These are phyloP conservation scores for Aspergillus spinulosporus DNA, from an alignment of 2,329 filamentous ascomycete species.

Conservation along the genomic window DNA sequence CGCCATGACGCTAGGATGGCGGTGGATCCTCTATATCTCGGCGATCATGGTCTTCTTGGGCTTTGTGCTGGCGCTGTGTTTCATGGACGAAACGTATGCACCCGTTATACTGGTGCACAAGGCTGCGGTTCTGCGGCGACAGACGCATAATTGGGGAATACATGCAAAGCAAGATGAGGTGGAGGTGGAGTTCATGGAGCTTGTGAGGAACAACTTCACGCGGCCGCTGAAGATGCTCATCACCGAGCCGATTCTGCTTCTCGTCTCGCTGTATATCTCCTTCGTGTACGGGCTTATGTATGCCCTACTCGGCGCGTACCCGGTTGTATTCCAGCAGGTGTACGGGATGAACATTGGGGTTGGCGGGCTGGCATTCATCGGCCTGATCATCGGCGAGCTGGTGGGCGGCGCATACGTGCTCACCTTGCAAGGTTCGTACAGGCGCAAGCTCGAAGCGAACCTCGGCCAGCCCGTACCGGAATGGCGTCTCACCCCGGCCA, in stretches of 20 bases:
- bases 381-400: slow-evolving; percentile 35
- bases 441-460: slow-evolving; percentile 33
- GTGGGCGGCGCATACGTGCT: slow-evolving; percentile 34
- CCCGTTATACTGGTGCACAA: slow-evolving; percentile 40
- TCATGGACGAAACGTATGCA: slow-evolving; percentile 58
- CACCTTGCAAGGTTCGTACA: slow-evolving; percentile 30
- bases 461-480: slow-evolving; percentile 34
- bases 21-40: slow-evolving; percentile 55
- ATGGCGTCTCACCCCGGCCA: slow-evolving; percentile 37
- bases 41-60: slow-evolving; percentile 55
- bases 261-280: slow-evolving; percentile 35
- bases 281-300: slow-evolving; percentile 39
- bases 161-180: slow-evolving; percentile 57
- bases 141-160: slow-evolving; percentile 62
- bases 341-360: slow-evolving; percentile 35
- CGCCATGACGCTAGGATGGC: slow-evolving; percentile 52
- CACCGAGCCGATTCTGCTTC: slow-evolving; percentile 43
- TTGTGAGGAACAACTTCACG: slow-evolving; percentile 52
- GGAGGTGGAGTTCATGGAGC: slow-evolving; percentile 52
- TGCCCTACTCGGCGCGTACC: slow-evolving; percentile 34
- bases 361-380: slow-evolving; percentile 33
- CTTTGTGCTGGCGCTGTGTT: slow-evolving; percentile 39
- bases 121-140: slow-evolving; percentile 52
- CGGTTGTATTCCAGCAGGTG: slow-evolving; percentile 33
- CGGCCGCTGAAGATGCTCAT: slow-evolving; percentile 44